These are phyloP conservation scores for Solanum appendiculatum DNA, from an alignment of 257 asterid genomes.

Conservation along the genomic window DNA sequence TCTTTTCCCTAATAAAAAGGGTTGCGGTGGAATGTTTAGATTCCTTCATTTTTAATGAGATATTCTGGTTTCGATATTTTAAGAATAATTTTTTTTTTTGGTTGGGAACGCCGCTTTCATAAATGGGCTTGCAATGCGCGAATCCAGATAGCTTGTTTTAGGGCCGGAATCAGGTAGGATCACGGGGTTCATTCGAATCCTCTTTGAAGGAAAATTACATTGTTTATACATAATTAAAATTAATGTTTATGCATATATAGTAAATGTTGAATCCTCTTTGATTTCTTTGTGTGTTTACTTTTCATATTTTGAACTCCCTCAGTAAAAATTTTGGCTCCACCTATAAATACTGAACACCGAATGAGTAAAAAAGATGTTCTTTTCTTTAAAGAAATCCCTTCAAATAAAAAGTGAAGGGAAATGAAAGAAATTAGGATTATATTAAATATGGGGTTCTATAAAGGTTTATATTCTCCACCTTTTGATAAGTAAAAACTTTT, in stretches of 20 bases:
- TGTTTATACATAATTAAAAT: too few relatives aligned
- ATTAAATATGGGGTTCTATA: background rate
- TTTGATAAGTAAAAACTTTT: background rate
- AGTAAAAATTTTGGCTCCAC: background rate
- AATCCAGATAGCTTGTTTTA: too few relatives aligned
- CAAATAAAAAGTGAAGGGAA: background rate
- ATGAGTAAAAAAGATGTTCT: background rate
- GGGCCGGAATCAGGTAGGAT: background rate
- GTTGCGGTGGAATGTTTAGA: too few relatives aligned
- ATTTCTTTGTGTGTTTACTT: background rate
- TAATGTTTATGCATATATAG: too few relatives aligned
- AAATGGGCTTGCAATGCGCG: background rate
- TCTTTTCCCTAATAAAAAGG: background rate
- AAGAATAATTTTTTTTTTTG: too few relatives aligned
- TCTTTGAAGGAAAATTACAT: too few relatives aligned
- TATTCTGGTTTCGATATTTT: too few relatives aligned
- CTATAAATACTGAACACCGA: accelerated
- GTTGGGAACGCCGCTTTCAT: background rate
- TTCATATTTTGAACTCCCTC: too few relatives aligned
- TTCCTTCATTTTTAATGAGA: too few relatives aligned
- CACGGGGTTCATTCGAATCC: accelerated
- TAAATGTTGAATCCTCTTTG: too few relatives aligned
- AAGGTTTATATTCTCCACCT: background rate
- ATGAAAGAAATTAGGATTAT: background rate
- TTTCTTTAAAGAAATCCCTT: background rate